phyloP scores from a whole-genome alignment of 225 moss, liverwort and hornwort species.

The Sphagnum tenellum region DNA sequence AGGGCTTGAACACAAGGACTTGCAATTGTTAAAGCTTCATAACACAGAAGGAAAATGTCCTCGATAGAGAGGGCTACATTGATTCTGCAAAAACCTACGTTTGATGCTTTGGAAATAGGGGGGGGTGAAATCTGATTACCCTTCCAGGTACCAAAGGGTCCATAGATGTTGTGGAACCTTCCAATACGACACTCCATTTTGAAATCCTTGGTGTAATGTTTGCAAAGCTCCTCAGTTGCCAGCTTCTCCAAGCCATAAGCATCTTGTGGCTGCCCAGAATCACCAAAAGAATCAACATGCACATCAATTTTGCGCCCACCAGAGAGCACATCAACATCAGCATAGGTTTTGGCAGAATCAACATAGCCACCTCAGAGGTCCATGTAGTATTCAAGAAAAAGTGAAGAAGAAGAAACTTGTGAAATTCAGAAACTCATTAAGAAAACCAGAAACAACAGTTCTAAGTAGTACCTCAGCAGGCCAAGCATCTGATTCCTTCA shows the following conservation, averaged over 20 bases:
- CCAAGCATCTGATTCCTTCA: constrained; percentile 96
- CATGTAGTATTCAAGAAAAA: too few relatives aligned
- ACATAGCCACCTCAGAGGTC: too few relatives aligned
- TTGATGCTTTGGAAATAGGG: not conserved
- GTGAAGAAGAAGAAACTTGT: too few relatives aligned
- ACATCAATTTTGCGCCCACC: not conserved
- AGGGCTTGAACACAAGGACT: not conserved
- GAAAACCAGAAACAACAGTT: too few relatives aligned
- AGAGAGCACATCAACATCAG: too few relatives aligned
- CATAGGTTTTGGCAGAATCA: too few relatives aligned
- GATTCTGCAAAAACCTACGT: too few relatives aligned
- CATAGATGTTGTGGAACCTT: constrained; percentile 92
- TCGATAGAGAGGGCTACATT: not conserved
- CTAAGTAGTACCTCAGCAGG: constrained; percentile 62
- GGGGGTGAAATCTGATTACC: constrained; percentile 19
- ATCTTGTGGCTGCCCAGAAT: constrained; percentile 67
- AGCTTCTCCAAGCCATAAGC: constrained; percentile 88
- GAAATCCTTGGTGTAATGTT: constrained; percentile 94
- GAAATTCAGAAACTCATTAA: too few relatives aligned
- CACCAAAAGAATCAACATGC: not conserved
- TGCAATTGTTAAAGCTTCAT: not conserved
- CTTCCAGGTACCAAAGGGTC: constrained; percentile 95
- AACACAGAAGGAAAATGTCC: not conserved
- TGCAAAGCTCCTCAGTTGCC: constrained; percentile 84
- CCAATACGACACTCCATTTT: constrained; percentile 82